Base-by-base conservation (phyloP, 2,329 filamentous ascomycete genomes). In the Hymenoscyphus fructigenus region DNA sequence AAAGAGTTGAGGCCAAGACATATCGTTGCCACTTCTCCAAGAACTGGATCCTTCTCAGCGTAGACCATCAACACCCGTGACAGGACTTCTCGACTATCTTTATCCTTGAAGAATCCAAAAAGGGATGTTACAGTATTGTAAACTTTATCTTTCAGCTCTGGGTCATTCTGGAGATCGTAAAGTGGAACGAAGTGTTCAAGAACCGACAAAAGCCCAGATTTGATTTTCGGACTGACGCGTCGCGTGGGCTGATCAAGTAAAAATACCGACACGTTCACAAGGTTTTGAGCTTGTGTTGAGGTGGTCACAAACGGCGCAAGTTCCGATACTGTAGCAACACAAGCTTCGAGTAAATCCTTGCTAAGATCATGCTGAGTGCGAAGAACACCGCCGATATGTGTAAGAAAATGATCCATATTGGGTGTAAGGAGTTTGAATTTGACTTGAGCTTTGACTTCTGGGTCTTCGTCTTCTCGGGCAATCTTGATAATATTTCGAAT, bases 71-170 rank as follows among this genome's bases (percentile, higher is more conserved):
- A 79, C 3, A 96, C 89, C 56, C 88, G 83, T 17, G 90, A 91
- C 32, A 98, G 79, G 0, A 91, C 83, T 67, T 88, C 83, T 62
- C 95, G 85, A 73, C 92, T 96, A 55, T 86, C 80, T 55, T 88
- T 85, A 76, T 98, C 93, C 71, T 88, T 91, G 80, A 98, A 94
- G 75, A 93, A 97, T 62, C 92, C 91, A 75, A 97, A 98, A 38
- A 98, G 84, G 0, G 91, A 88, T 3, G 91, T 89, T 10, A 95
- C 79, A 0, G 91, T 91, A 57, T 86, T 82, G 75, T 91, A 96
- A 0, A 96, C 85, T 41, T 85, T 83, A 56, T 83, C 79, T 59
- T 86, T 86, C 17, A 94, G 78, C 28, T 83, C 81, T 5, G 78
- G 72, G 59, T 90, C 83, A 65, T 84, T 81, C 58, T 83, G 78